These are phyloP conservation scores for Mycena galericulata DNA, from an alignment of 768 basidiomycete species.

Conservation along the genomic window DNA sequence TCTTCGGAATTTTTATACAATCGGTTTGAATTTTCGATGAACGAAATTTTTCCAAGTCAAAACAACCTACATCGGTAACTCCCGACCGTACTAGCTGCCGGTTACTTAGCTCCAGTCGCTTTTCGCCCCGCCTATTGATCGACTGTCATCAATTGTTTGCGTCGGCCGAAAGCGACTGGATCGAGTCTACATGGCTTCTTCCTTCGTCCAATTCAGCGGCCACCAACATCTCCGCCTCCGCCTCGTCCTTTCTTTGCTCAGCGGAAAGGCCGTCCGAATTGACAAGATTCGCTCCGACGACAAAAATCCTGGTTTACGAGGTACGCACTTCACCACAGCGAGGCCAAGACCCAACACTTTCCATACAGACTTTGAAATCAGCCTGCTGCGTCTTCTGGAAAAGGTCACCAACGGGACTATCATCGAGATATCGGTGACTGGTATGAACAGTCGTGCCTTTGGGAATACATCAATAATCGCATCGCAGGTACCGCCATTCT, in stretches of 20 bases:
- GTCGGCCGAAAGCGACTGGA: too few species aligned
- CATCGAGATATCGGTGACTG: slow-evolving; percentile 97
- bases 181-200: too few species aligned
- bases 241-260: slow-evolving; percentile 89
- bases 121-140: too few species aligned
- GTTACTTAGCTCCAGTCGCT: too few species aligned
- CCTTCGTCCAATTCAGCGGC: slow-evolving; percentile 78
- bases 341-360: slow-evolving; percentile 7
- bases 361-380: slow-evolving; percentile 90
- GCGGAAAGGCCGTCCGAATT: slow-evolving; percentile 86
- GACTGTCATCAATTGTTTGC: too few species aligned
- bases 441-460: slow-evolving; percentile 53
- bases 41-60: too few species aligned
- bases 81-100: too few species aligned
- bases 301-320: slow-evolving; percentile 95
- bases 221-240: slow-evolving; percentile 88
- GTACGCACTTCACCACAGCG: slow-evolving; percentile 59
- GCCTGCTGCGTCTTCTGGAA: slow-evolving; percentile 87
- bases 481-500: slow-evolving; percentile 87
- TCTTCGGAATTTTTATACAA: too few species aligned
- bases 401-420: slow-evolving; percentile 94
- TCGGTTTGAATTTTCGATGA: too few species aligned
- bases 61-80: too few species aligned
- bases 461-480: slow-evolving; percentile 5
- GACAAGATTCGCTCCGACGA: slow-evolving; percentile 92